Percentiles rank a stretch among this genome's conserved stretches.
Conservation (phyloP, 495 filamentous ascomycete species). For the Aspergillus saccharolyticus region DNA sequence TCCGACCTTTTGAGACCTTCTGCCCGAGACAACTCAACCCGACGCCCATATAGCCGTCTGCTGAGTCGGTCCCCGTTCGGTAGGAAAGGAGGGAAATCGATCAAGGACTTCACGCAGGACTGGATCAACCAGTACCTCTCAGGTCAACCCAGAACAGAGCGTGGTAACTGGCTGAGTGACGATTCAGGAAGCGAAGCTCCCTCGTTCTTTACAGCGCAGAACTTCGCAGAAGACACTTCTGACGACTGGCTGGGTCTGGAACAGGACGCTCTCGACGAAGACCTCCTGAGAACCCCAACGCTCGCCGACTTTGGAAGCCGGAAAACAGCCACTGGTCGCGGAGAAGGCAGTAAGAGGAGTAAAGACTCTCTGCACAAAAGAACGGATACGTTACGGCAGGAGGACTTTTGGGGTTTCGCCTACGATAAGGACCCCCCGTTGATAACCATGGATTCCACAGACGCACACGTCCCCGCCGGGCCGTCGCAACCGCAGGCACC, state of each 20-base stretch:
- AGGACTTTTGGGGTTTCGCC: slow-evolving; percentile 48
- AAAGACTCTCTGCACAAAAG: slow-evolving; percentile 49
- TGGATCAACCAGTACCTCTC: slow-evolving; percentile 73
- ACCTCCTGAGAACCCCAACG: slow-evolving; percentile 41
- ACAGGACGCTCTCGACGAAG: slow-evolving; percentile 35
- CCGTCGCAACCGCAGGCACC: slow-evolving; percentile 13
- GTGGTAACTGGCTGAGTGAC: slow-evolving; percentile 71
- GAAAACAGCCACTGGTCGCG: slow-evolving; percentile 14
- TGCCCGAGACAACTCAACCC: slow-evolving; percentile 15
- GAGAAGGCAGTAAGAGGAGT: slow-evolving; percentile 23
- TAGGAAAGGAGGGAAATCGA: slow-evolving; percentile 39
- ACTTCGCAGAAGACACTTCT: slow-evolving; percentile 40
- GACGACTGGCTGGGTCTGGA: slow-evolving; percentile 46
- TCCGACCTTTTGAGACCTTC: slow-evolving; percentile 50
- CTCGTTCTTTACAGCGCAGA: slow-evolving; percentile 41
- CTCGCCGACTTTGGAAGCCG: slow-evolving; percentile 36
- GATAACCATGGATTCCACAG: slow-evolving; percentile 31
- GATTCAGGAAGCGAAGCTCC: slow-evolving; percentile 53
- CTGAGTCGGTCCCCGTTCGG: slow-evolving; percentile 21
- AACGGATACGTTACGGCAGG: slow-evolving; percentile 61
- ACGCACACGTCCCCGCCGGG: slow-evolving; percentile 23
- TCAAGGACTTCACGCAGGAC: slow-evolving; percentile 64
- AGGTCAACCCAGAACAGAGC: slow-evolving; percentile 55
- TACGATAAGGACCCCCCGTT: slow-evolving; percentile 39
- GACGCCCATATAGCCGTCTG: slow-evolving; percentile 17